These are phyloP conservation scores for Rhododendron vialii DNA, from an alignment of 148 eudicot species.

Conservation along the genomic window DNA sequence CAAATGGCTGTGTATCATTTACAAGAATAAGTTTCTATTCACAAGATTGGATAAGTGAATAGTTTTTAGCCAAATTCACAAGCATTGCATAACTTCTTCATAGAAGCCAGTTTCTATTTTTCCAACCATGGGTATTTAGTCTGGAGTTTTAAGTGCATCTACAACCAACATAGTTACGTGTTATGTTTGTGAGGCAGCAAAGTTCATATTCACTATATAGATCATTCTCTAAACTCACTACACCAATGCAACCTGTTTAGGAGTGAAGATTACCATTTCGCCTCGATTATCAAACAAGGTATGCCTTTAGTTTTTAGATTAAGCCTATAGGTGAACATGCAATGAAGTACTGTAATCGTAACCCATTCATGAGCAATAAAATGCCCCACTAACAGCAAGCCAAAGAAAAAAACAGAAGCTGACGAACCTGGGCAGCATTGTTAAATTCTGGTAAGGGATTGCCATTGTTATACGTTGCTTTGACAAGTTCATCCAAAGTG, in stretches of 20 bases:
- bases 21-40: too few relatives aligned
- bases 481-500: constrained; percentile 84
- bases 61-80: too few relatives aligned
- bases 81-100: too few relatives aligned
- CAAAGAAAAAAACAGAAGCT: background rate
- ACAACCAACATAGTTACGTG: background rate
- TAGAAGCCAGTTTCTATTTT: too few relatives aligned
- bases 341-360: background rate
- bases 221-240: background rate
- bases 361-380: constrained; percentile 2
- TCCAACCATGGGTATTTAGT: too few relatives aligned
- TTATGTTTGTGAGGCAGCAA: background rate
- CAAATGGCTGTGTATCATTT: too few relatives aligned
- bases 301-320: background rate
- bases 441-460: constrained; percentile 84
- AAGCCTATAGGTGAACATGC: background rate
- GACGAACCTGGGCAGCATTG: constrained; percentile 88
- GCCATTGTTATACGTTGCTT: constrained; percentile 81
- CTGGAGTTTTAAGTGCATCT: background rate
- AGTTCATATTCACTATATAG: background rate
- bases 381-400: background rate
- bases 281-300: background rate
- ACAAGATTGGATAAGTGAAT: too few relatives aligned
- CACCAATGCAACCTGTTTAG: background rate
- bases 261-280: background rate